Conservation (phyloP, 495 filamentous ascomycete genomes). For the Trichoderma asperelloides region DNA sequence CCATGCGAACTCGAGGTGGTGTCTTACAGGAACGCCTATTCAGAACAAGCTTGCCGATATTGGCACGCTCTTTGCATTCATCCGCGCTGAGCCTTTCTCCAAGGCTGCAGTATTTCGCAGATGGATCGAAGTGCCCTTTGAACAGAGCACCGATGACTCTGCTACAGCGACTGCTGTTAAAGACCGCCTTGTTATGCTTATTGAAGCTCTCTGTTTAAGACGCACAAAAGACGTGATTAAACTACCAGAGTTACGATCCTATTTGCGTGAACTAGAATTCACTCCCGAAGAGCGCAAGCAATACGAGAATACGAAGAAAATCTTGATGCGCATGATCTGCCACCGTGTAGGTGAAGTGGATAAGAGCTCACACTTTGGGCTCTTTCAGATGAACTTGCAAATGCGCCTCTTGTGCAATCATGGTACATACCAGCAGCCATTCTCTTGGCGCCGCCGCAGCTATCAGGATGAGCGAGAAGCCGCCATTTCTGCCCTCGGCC, state of each 20-base stretch:
- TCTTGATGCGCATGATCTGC: constrained; percentile 24
- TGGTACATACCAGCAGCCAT: constrained; percentile 32
- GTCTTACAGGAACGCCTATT: constrained; percentile 40
- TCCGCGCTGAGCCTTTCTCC: constrained; percentile 32
- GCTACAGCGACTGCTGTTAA: constrained; percentile 10
- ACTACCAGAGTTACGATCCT: constrained; percentile 23
- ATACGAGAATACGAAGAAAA: constrained; percentile 24
- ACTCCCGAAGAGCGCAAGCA: constrained; percentile 22
- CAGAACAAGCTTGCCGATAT: constrained; percentile 45
- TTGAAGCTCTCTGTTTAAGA: constrained; percentile 30
- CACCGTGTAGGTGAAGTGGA: constrained; percentile 20
- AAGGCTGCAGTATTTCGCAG: constrained; percentile 26
- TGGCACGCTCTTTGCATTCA: constrained; percentile 36
- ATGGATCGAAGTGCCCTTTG: constrained; percentile 20
- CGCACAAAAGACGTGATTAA: constrained; percentile 30
- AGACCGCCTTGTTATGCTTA: constrained; percentile 26
- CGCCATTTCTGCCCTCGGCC: constrained; percentile 14
- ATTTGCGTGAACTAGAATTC: constrained; percentile 17
- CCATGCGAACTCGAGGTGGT: constrained; percentile 31
- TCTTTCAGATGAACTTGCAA: constrained; percentile 34
- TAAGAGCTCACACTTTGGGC: constrained; percentile 20
- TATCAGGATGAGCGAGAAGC: constrained; percentile 19
- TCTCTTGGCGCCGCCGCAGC: constrained; percentile 26
- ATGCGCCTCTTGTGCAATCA: constrained; percentile 40
- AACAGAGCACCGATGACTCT: constrained; percentile 11